Conservation (phyloP, 1,284 basidiomycete genomes). For the Pulveroboletus sp. region DNA sequence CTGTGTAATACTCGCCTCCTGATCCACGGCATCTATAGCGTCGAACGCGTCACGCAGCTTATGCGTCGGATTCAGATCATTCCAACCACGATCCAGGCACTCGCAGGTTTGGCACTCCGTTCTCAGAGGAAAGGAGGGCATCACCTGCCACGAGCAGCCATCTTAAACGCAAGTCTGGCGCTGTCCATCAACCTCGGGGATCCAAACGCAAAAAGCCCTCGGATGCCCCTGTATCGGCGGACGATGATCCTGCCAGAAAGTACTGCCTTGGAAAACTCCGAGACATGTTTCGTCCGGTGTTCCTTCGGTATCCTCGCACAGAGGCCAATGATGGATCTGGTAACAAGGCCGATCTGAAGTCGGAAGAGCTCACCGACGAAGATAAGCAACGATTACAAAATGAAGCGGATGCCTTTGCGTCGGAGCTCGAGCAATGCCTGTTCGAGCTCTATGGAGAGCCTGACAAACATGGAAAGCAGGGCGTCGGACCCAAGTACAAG, state of each 20-base stretch:
- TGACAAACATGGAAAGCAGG: slow-evolving; percentile 69
- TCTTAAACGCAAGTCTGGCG: slow-evolving; percentile 47
- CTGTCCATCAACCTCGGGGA: slow-evolving; percentile 35
- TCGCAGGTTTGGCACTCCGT: slow-evolving; percentile 30
- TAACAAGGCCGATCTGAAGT: slow-evolving; percentile 39
- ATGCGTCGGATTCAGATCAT: slow-evolving; percentile 48
- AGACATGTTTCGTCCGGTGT: slow-evolving; percentile 68
- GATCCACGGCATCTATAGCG: slow-evolving; percentile 35
- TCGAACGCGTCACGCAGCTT: slow-evolving; percentile 40
- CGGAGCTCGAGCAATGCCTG: slow-evolving; percentile 67
- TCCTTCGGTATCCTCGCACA: slow-evolving; percentile 60
- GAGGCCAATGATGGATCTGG: slow-evolving; percentile 28
- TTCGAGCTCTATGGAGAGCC: slow-evolving; percentile 74
- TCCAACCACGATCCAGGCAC: slow-evolving; percentile 33
- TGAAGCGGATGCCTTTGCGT: slow-evolving; percentile 59
- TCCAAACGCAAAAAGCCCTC: slow-evolving; percentile 50
- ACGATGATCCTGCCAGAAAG: slow-evolving; percentile 71
- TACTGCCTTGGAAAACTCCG: slow-evolving; percentile 75
- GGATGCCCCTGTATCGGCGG: slow-evolving; percentile 37
- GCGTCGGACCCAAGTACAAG: slow-evolving; percentile 80
- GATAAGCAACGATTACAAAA: slow-evolving; percentile 55
- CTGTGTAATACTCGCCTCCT: slow-evolving; percentile 15
- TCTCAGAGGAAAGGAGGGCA: slow-evolving; percentile 22
- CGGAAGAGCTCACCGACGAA: slow-evolving; percentile 53
- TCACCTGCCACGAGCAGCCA: slow-evolving; percentile 25